Evolutionary conservation across 2,329 filamentous ascomycete species (phyloP).

Genomic region (Sarocladium oryzae): DNA sequence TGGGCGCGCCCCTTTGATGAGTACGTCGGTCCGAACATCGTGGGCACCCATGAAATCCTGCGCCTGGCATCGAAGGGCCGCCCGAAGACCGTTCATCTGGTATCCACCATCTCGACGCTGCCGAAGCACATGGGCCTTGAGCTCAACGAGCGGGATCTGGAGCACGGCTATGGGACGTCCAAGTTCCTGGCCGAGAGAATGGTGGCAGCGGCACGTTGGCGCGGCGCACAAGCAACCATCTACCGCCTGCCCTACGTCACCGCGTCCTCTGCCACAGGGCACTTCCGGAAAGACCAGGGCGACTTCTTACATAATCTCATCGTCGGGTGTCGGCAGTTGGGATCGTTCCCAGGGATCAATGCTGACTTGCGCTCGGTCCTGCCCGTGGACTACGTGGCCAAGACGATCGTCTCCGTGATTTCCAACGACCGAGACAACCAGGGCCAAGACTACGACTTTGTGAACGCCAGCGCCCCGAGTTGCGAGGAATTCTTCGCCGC

Average conservation of each 20-base stretch:
- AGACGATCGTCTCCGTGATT: conserved; percentile 12
- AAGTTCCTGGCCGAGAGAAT: conserved; percentile 14
- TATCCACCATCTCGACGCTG: conserved; percentile 14
- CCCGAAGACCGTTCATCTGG: conserved; percentile 13
- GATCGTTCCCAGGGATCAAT: conserved; percentile 10
- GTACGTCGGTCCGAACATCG: conserved; percentile 14
- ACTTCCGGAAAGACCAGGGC: conserved; percentile 14
- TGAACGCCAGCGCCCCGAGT: conserved; percentile 10
- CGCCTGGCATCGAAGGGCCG: conserved; percentile 12
- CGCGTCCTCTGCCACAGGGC: conserved; percentile 13
- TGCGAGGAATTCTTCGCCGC: conserved; percentile 11
- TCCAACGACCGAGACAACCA: background rate
- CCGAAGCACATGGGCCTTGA: conserved; percentile 12
- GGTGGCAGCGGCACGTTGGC: conserved; percentile 15
- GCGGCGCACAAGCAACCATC: conserved; percentile 11
- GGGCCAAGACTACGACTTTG: conserved; percentile 14
- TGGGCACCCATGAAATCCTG: conserved; percentile 14
- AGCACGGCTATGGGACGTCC: conserved; percentile 15
- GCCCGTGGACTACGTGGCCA: conserved; percentile 14
- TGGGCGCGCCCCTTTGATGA: conserved; percentile 15
- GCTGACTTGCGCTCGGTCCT: conserved; percentile 12
- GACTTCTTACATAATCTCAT: conserved; percentile 15
- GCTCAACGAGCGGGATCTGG: conserved; percentile 10
- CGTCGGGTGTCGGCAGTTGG: conserved; percentile 12
- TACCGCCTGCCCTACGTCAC: conserved; percentile 13